Evolutionary conservation across 371 early-diverging fungal genomes (phyloP), one percentile per base, ranked within the genome.

Genomic region (Hamiltosporidium tvaerminnensis): DNA sequence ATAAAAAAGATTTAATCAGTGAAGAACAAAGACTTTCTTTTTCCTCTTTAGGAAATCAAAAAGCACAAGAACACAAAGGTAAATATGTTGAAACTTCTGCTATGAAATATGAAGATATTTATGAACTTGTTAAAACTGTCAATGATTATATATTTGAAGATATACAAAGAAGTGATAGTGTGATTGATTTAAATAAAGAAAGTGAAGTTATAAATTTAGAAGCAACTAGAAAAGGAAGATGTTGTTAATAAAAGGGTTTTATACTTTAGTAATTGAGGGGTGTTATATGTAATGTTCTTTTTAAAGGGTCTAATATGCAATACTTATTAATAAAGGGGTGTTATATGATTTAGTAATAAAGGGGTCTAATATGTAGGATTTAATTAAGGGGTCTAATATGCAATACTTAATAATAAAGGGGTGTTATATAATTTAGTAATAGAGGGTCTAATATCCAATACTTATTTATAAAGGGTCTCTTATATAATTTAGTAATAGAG

Each of bases 1-100:
- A 79, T 59, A 79, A 79, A 58, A 65, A 38, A 52, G 80, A 79
- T 56, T 54, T 79, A 44, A 49, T 55, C 0, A 39, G 59, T 30
- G 66, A 66, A 32, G 47, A 23, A 10, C 7, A 38, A 49, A 16
- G n/a, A 59, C 53, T 44, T 44, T n/a, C 12, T 23, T 48, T 61
- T 9, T 5, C 53, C 7, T 47, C 31, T 16, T 50, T 30, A 37
- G 67, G 60, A 36, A 32, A 12, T 36, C 57, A 49, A 37, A 72
- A 72, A 59, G 76, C 76, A 2, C 60, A 66, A 49, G 55, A 69
- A 41, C 55, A 64, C 47, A 57, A 64, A 32, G 76, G 67, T 0
- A 35, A 56, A 39, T 79, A 71, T 67, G 62, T 74, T 16, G 68
- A 65, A 48, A 68, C 76, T 16, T 70, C 61, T 62, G 69, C 75